A percentile compares a stretch with the other conserved stretches of the same genome.
phyloP scores from a whole-genome alignment of 768 basidiomycete genomes.

The Mycena crocata region DNA sequence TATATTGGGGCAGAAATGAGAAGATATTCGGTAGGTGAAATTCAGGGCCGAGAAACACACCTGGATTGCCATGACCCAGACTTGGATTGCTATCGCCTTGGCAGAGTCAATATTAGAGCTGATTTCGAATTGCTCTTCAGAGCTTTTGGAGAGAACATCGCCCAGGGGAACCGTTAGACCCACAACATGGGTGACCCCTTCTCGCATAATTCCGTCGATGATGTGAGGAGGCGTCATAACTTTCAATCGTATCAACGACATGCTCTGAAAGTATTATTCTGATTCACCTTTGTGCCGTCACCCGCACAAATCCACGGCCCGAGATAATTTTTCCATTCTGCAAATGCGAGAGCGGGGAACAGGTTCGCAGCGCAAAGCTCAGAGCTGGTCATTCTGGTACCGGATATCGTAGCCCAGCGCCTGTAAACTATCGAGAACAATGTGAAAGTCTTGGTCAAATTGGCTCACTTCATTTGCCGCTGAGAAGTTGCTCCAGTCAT shows the following conservation, averaged over 20 bases:
- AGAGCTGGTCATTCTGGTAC: background rate
- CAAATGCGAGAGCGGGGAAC: background rate
- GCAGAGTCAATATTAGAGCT: slow-evolving; percentile 5
- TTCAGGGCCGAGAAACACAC: background rate
- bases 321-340: background rate
- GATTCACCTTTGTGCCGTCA: slow-evolving; percentile 7
- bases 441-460: background rate
- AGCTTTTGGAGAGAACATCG: slow-evolving; percentile 1
- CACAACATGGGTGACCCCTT: background rate
- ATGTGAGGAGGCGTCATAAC: background rate
- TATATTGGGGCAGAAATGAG: background rate
- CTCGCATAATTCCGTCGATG: background rate
- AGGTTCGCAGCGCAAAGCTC: slow-evolving; percentile 2
- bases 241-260: background rate
- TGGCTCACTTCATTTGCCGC: background rate
- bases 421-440: background rate
- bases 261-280: background rate
- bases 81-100: slow-evolving; percentile 7
- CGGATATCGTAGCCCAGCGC: background rate
- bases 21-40: no score
- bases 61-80: slow-evolving; percentile 5
- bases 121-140: background rate
- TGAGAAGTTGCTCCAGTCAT: slow-evolving; percentile 9
- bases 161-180: background rate
- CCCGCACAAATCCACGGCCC: slow-evolving; percentile 13